A percentile compares a stretch with the other conserved stretches of the same genome.
Evolutionary conservation across 1,284 basidiomycete genomes (phyloP).

Genomic region (Cryptococcus jaspeensis): DNA sequence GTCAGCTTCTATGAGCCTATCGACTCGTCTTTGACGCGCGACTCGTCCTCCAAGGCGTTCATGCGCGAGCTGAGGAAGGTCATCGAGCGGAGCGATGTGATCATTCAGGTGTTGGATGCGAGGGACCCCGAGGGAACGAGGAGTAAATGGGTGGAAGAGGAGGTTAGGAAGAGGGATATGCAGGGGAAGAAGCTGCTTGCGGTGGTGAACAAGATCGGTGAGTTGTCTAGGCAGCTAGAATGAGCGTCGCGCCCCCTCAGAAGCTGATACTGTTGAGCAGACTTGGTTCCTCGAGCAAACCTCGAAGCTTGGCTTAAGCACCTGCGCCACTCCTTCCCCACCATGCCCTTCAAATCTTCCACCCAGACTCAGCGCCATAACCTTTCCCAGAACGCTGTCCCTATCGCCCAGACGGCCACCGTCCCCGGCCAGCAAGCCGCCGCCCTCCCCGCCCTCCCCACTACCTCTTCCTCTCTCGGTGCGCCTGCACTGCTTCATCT

Average conservation of each 20-base stretch:
- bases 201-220: constrained; percentile 90
- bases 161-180: constrained; percentile 75
- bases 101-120: constrained; percentile 77
- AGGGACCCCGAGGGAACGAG: constrained; percentile 87
- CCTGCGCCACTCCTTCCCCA: constrained; percentile 86
- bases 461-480: constrained; percentile 65
- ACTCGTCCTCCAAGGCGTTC: constrained; percentile 64
- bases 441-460: constrained; percentile 50
- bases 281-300: constrained; percentile 84
- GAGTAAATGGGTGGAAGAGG: constrained; percentile 83
- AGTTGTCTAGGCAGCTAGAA: constrained; percentile 34
- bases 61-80: constrained; percentile 79
- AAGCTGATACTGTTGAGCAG: constrained; percentile 52
- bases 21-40: constrained; percentile 61
- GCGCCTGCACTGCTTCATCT: constrained; percentile 70
- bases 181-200: constrained; percentile 87
- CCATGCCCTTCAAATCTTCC: constrained; percentile 89
- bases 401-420: constrained; percentile 36
- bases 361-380: constrained; percentile 75
- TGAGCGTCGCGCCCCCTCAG: background rate
- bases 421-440: constrained; percentile 48
- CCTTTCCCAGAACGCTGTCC: constrained; percentile 57
- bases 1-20: constrained; percentile 24
- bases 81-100: constrained; percentile 86
- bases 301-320: constrained; percentile 88